Conservation (phyloP, 1,284 basidiomycete species). For the Cerioporus squamosus region DNA sequence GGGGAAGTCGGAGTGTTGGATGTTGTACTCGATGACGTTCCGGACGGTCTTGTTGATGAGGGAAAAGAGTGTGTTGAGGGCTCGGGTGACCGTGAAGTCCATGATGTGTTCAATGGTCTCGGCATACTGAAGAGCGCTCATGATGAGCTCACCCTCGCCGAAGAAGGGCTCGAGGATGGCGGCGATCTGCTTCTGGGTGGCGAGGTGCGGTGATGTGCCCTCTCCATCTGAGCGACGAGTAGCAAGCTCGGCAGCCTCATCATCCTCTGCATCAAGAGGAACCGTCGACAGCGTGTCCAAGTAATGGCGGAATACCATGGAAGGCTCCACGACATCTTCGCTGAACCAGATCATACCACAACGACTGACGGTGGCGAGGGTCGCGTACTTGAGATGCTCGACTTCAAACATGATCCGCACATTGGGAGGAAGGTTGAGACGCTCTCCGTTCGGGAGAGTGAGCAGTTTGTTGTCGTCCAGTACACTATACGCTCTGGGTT, state of each 20-base stretch:
- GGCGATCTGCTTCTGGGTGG: slow-evolving; percentile 85
- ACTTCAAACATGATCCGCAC: slow-evolving; percentile 99
- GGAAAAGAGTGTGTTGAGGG: slow-evolving; percentile 95
- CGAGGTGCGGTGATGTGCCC: slow-evolving; percentile 65
- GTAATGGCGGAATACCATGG: slow-evolving; percentile 93
- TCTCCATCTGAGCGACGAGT: slow-evolving; percentile 61
- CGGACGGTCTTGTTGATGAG: slow-evolving; percentile 96
- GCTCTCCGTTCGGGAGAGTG: slow-evolving; percentile 97
- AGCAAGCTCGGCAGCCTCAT: slow-evolving; percentile 70
- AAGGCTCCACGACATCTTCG: slow-evolving; percentile 89
- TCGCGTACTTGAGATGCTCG: slow-evolving; percentile 97
- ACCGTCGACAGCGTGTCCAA: slow-evolving; percentile 78
- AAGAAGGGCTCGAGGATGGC: slow-evolving; percentile 84
- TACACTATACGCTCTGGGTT: slow-evolving; percentile 61
- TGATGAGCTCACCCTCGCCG: slow-evolving; percentile 81
- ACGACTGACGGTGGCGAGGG: slow-evolving; percentile 97
- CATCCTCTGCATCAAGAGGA: slow-evolving; percentile 91
- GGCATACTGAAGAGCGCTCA: slow-evolving; percentile 79
- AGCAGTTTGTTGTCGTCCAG: slow-evolving; percentile 99
- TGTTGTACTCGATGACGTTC: slow-evolving; percentile 94
- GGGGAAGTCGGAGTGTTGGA: slow-evolving; percentile 95
- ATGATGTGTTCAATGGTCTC: slow-evolving; percentile 94
- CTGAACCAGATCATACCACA: slow-evolving; percentile 99
- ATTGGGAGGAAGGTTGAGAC: slow-evolving; percentile 95
- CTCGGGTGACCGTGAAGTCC: slow-evolving; percentile 95